phyloP scores from a whole-genome alignment of 2,329 filamentous ascomycete genomes.

The Boeremia exigua region DNA sequence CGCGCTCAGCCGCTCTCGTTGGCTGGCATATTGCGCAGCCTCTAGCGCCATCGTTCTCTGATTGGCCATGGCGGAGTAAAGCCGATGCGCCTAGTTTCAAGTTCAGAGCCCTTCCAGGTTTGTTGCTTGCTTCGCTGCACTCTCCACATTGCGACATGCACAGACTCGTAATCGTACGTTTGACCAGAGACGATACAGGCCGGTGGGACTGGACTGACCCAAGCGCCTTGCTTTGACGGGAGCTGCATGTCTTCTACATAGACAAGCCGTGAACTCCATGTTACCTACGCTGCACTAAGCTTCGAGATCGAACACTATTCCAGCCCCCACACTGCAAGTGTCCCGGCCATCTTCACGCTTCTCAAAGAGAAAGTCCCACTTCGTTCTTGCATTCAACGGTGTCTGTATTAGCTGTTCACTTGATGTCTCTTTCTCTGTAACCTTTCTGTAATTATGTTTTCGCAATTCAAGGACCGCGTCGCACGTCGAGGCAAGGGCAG shows the following conservation, averaged over 20 bases:
- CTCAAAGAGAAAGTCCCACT: not conserved
- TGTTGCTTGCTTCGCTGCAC: constrained; percentile 39
- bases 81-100: constrained; percentile 41
- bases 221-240: constrained; percentile 22
- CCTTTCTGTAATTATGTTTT: constrained; percentile 23
- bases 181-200: constrained; percentile 19
- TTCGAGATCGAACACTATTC: constrained; percentile 15
- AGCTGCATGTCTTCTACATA: constrained; percentile 20
- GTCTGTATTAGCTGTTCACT: constrained; percentile 10
- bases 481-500: constrained; percentile 32
- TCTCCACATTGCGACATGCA: constrained; percentile 29
- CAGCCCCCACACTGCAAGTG: constrained; percentile 17
- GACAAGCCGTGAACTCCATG: constrained; percentile 19
- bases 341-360: constrained; percentile 16
- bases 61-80: constrained; percentile 35
- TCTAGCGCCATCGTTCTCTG: constrained; percentile 19
- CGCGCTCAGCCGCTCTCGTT: constrained; percentile 34
- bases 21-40: constrained; percentile 20
- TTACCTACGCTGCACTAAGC: constrained; percentile 20
- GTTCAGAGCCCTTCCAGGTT: constrained; percentile 43
- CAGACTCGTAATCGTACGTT: constrained; percentile 27
- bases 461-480: constrained; percentile 25
- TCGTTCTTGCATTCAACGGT: constrained; percentile 1
- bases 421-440: constrained; percentile 22
- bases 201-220: constrained; percentile 20